These are phyloP conservation scores for Leccinum aurantiacum DNA, from an alignment of 768 basidiomycete species.

Conservation along the genomic window DNA sequence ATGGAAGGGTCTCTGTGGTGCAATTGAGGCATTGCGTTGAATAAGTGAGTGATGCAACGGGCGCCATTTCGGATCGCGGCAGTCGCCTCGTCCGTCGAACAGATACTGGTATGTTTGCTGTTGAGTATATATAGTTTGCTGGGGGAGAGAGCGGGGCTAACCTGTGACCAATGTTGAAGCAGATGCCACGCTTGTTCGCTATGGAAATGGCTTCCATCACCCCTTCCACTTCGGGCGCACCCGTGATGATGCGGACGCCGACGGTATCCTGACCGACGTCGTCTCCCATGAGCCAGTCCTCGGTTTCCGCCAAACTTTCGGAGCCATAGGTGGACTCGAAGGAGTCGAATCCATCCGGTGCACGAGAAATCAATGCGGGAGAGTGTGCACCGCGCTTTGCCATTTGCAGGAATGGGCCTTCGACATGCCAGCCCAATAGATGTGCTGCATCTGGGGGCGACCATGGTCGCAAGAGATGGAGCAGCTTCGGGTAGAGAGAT, in stretches of 20 bases:
- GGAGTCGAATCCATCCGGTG: conserved; percentile 59
- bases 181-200: conserved; percentile 62
- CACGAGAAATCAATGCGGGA: conserved; percentile 59
- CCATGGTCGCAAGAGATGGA: conserved; percentile 67
- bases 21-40: conserved; percentile 90
- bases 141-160: conserved; percentile 27
- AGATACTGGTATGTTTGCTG: conserved; percentile 47
- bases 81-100: conserved; percentile 71
- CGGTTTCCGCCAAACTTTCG: conserved; percentile 57
- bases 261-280: conserved; percentile 31
- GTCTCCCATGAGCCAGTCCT: conserved; percentile 64
- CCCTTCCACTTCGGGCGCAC: conserved; percentile 83
- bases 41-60: conserved; percentile 86
- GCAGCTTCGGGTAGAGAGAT: conserved; percentile 67
- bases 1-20: conserved; percentile 92
- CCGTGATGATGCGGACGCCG: conserved; percentile 79
- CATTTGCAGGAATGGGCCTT: conserved; percentile 84
- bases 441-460: conserved; percentile 64
- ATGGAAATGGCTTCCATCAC: conserved; percentile 69
- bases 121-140: conserved; percentile 4
- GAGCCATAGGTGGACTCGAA: conserved; percentile 76
- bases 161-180: conserved; percentile 91
- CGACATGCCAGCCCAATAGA: conserved; percentile 86
- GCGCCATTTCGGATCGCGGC: conserved; percentile 71
- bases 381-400: conserved; percentile 86